Conservation (phyloP, 805 yeast genomes). For the Allodekkera sacchari region DNA sequence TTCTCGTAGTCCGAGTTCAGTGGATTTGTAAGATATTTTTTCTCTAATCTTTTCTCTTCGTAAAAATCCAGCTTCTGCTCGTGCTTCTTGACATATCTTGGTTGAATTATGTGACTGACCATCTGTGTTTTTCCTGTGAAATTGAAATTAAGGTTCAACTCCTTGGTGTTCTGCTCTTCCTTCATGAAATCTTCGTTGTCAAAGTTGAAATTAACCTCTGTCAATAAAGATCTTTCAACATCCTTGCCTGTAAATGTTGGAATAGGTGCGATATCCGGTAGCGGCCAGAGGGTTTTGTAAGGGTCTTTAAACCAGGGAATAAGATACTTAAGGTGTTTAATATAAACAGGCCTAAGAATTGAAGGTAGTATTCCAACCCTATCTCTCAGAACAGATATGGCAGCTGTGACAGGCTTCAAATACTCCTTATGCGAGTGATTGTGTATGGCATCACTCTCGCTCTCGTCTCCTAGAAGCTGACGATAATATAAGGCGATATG, state of each 20-base stretch:
- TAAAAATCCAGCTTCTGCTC: constrained; percentile 34
- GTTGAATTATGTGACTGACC: constrained; percentile 25
- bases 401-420: constrained; percentile 66
- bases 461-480: constrained; percentile 21
- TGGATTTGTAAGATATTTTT: constrained; percentile 66
- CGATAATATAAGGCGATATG: constrained; percentile 57
- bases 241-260: constrained; percentile 60
- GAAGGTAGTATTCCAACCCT: constrained; percentile 77
- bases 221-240: constrained; percentile 68
- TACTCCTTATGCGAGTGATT: constrained; percentile 26
- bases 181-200: constrained; percentile 38
- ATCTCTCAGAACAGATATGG: constrained; percentile 74
- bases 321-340: constrained; percentile 55
- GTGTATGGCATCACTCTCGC: constrained; percentile 13
- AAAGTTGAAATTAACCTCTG: constrained; percentile 63
- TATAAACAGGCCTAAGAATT: constrained; percentile 66
- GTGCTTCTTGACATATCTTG: constrained; percentile 16
- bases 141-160: constrained; percentile 11
- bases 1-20: constrained; percentile 29
- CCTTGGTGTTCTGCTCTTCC: constrained; percentile 19
- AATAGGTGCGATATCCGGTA: constrained; percentile 63
- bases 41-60: constrained; percentile 51
- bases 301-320: constrained; percentile 44
- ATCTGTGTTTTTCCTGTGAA: constrained; percentile 16
- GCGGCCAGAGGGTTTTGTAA: constrained; percentile 51